Percentiles rank a stretch among this genome's conserved stretches.
Evolutionary conservation across 129 eudicot genomes (phyloP).

Genomic region (Smallanthus sonchifolius): DNA sequence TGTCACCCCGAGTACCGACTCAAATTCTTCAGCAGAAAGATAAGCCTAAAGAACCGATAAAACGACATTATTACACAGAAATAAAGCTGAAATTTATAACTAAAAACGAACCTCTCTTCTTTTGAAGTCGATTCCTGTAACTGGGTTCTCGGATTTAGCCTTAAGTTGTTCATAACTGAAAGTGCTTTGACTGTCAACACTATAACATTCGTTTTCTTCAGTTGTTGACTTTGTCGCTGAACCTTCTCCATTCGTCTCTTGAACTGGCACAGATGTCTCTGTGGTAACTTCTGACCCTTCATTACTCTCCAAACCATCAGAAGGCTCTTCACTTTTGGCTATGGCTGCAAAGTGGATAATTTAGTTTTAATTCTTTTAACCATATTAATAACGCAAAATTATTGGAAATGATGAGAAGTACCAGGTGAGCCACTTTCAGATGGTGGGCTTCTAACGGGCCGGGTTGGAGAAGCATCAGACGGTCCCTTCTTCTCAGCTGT

Average conservation of each 20-base stretch:
- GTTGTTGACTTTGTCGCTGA: conserved; percentile 40
- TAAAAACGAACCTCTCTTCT: conserved; percentile 67
- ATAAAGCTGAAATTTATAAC: background rate
- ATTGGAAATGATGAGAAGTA: conserved; percentile 12
- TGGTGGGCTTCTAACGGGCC: conserved; percentile 61
- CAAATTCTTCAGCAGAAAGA: conserved; percentile 70
- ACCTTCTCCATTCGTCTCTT: conserved; percentile 49
- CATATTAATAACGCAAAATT: background rate
- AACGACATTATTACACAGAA: background rate
- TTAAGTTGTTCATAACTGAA: conserved; percentile 69
- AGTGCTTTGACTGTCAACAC: conserved; percentile 61
- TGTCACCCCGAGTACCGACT: conserved; percentile 49
- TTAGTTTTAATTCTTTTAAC: background rate
- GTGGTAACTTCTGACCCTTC: conserved; percentile 33
- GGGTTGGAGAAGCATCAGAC: conserved; percentile 65
- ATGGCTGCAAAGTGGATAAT: conserved; percentile 30
- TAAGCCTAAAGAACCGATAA: conserved; percentile 47
- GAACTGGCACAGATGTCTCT: conserved; percentile 33
- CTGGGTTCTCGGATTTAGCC: conserved; percentile 84
- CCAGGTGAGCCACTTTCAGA: conserved; percentile 58
- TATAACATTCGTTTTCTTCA: conserved; percentile 46
- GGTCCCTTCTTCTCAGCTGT: conserved; percentile 86
- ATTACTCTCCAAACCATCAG: conserved; percentile 40
- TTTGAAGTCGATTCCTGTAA: conserved; percentile 82
- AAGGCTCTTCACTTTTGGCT: conserved; percentile 40